Base-by-base conservation (phyloP, 441 rosid species). In the Erodium texanum region DNA sequence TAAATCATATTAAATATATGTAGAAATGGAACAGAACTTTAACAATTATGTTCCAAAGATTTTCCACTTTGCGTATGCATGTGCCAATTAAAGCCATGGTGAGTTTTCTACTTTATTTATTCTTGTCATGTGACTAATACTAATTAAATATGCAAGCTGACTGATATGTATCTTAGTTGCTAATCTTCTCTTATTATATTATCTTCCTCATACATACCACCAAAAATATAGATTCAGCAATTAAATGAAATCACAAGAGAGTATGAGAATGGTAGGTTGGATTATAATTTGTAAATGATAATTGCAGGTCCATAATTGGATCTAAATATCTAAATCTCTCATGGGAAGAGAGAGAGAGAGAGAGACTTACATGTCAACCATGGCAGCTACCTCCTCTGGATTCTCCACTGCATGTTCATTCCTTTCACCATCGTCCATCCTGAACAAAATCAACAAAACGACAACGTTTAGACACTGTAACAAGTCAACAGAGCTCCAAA, bases 351-450 rank as follows among this genome's bases (percentile, higher is more conserved):
- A 68, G 14, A 18, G 77, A 69, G 32, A 73, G 32, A 68, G 14
- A 18, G 77, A 5, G 18, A 45, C 90, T 66, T 78, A 93, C 98
- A 80, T 89, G 56, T 82, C 87, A 69, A 82, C 90, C 81, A 84
- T 75, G 63, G 86, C 56, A 73, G 78, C 78, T 14, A 82, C 76
- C 56, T 76, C 73, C 65, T 90, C 98, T 56, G 97, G 98, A 70
- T 90, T 80, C 9, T 80, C 79, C 77, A 87, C 94, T 9, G 96
- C 95, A 69, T 89, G 92, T 70, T 76, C 77, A 79, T 81, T 85
- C 84, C 78, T 72, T 16, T 69, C 77, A 43, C 69, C 78, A 20
- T 1, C 69, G 3, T 27, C 72, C 4, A 15, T 15, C 5, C 52
- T 73, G 82, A 62, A 34, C 11, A 38, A 38, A 38, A 38, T 1